These are phyloP conservation scores for Nicotiana undulata DNA, from an alignment of 257 asterid species.

Conservation along the genomic window DNA sequence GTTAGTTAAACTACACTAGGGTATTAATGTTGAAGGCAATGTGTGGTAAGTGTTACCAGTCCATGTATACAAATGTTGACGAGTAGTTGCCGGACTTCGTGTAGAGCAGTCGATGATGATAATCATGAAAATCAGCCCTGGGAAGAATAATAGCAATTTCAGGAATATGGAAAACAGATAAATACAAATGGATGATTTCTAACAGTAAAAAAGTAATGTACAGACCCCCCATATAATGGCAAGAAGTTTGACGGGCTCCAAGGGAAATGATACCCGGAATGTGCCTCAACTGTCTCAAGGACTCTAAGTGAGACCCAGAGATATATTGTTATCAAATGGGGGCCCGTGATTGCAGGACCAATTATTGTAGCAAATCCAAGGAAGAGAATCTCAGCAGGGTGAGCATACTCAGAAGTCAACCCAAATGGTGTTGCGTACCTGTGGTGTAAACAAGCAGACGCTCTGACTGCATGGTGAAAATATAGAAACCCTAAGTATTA, in stretches of 20 bases:
- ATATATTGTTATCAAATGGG: slow-evolving; percentile 87
- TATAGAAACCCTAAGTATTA: neutral
- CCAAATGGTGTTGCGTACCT: slow-evolving; percentile 99
- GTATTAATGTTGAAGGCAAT: neutral
- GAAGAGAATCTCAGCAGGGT: slow-evolving; percentile 93
- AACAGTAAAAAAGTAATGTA: neutral
- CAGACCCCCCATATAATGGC: slow-evolving; percentile 96
- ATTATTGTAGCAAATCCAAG: slow-evolving; percentile 91
- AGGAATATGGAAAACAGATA: neutral
- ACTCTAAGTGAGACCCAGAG: slow-evolving; percentile 95
- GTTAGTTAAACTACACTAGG: neutral
- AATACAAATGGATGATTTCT: neutral
- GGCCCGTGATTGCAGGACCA: slow-evolving; percentile 98
- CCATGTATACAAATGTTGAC: slow-evolving; percentile 95
- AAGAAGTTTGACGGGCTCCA: slow-evolving; percentile 92
- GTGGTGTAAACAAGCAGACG: slow-evolving; percentile 1
- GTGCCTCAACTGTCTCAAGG: slow-evolving; percentile 97
- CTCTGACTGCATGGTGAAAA: neutral
- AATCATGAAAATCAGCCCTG: slow-evolving; percentile 98
- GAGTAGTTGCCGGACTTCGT: slow-evolving; percentile 97
- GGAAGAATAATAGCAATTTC: slow-evolving; percentile 19
- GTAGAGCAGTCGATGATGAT: slow-evolving; percentile 91
- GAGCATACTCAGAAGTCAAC: slow-evolving; percentile 97
- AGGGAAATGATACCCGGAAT: slow-evolving; percentile 93
- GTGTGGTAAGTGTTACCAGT: slow-evolving; percentile 46